Conservation (phyloP, 208 protist species). For the Leishmania major region DNA sequence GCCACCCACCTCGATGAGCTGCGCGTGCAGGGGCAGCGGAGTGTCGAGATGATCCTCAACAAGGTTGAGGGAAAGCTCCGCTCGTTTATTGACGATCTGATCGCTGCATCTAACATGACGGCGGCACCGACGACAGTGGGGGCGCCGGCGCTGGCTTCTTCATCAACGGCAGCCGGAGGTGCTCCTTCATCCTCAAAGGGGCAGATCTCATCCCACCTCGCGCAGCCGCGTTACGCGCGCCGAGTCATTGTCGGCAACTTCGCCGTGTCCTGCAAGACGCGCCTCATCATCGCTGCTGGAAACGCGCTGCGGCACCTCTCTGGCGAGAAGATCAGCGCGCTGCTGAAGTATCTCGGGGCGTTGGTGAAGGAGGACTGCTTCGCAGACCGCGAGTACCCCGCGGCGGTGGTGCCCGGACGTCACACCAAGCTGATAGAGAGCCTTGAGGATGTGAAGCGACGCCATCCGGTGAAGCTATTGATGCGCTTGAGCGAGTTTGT, state of each 20-base stretch:
- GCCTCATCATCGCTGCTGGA: conserved; percentile 75
- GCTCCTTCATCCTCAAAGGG: not conserved
- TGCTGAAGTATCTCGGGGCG: conserved; percentile 70
- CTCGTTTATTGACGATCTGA: conserved; percentile 65
- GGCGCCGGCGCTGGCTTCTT: not conserved
- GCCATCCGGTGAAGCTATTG: conserved; percentile 70
- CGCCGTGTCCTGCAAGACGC: conserved; percentile 88
- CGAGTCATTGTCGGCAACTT: conserved; percentile 80
- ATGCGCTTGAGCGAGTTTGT: conserved; percentile 78
- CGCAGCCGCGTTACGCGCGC: conserved; percentile 25
- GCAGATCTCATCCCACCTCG: not conserved
- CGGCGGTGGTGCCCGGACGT: conserved; percentile 70
- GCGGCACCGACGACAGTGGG: conserved; percentile 8
- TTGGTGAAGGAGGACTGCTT: conserved; percentile 71
- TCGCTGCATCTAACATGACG: conserved; percentile 24
- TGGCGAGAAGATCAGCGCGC: conserved; percentile 62
- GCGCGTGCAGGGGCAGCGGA: conserved; percentile 75
- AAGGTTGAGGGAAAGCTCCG: conserved; percentile 77
- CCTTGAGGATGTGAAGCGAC: conserved; percentile 58
- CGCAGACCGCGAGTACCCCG: conserved; percentile 68
- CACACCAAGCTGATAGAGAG: conserved; percentile 69
- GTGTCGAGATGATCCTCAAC: conserved; percentile 87
- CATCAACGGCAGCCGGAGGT: not conserved
- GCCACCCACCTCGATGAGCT: conserved; percentile 91
- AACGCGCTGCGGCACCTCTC: conserved; percentile 52